Evolutionary conservation across 2,329 filamentous ascomycete genomes (phyloP).

Genomic region (Colletotrichum eremochloae): DNA sequence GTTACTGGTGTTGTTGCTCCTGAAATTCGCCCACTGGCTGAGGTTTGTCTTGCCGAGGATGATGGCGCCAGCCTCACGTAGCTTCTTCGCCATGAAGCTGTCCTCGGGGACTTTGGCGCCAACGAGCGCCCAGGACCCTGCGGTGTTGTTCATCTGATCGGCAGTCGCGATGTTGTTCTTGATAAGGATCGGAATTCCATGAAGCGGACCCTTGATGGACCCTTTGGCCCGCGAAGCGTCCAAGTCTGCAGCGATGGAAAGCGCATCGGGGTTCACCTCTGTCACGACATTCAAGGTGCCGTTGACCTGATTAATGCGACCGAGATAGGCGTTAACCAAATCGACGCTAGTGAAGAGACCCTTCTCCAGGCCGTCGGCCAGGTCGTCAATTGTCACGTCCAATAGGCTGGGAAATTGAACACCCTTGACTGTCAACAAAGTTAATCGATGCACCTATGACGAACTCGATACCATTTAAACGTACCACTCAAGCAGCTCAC

Average conservation of each 20-base stretch:
- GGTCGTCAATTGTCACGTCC: slow-evolving; percentile 51
- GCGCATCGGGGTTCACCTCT: slow-evolving; percentile 54
- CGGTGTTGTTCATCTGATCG: slow-evolving; percentile 71
- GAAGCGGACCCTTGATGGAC: slow-evolving; percentile 59
- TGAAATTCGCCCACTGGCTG: slow-evolving; percentile 73
- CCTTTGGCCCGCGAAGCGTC: slow-evolving; percentile 50
- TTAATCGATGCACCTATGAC: background rate
- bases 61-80: slow-evolving; percentile 70
- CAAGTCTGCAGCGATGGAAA: slow-evolving; percentile 49
- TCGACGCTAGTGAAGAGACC: slow-evolving; percentile 54
- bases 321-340: slow-evolving; percentile 50
- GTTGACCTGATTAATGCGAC: slow-evolving; percentile 47
- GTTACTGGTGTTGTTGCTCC: slow-evolving; percentile 68
- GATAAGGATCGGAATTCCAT: slow-evolving; percentile 74
- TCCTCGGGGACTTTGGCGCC: slow-evolving; percentile 68
- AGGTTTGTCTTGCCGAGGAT: slow-evolving; percentile 75
- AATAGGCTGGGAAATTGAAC: slow-evolving; percentile 50
- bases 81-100: slow-evolving; percentile 68
- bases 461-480: background rate
- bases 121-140: slow-evolving; percentile 70
- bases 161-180: slow-evolving; percentile 75
- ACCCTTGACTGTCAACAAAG: slow-evolving; percentile 16
- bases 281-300: slow-evolving; percentile 49
- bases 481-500: slow-evolving; percentile 27
- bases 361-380: slow-evolving; percentile 49